phyloP scores from a whole-genome alignment of 2,329 filamentous ascomycete species.

The Fusarium pseudograminearum region DNA sequence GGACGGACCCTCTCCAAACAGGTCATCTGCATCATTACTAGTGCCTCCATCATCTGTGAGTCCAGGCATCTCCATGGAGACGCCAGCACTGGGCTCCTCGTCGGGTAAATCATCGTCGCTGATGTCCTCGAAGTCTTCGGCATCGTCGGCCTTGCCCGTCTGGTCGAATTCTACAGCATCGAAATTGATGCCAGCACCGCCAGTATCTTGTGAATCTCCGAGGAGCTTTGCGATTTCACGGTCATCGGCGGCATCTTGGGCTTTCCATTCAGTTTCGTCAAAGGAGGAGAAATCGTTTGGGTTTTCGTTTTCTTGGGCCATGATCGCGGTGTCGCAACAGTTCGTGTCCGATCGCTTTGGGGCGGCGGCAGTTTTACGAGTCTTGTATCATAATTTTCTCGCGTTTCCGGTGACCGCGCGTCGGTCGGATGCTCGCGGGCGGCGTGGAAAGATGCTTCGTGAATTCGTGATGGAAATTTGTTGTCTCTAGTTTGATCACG shows the following conservation, averaged over 20 bases:
- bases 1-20: constrained; percentile 74
- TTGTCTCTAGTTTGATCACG: constrained; percentile 43
- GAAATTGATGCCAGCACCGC: constrained; percentile 56
- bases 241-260: constrained; percentile 63
- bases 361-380: constrained; percentile 34
- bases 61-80: constrained; percentile 63
- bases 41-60: constrained; percentile 71
- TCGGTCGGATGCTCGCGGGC: constrained; percentile 4
- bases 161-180: constrained; percentile 67
- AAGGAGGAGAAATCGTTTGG: constrained; percentile 51
- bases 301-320: constrained; percentile 48
- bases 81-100: constrained; percentile 65
- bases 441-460: constrained; percentile 16
- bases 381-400: constrained; percentile 48
- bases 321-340: constrained; percentile 47
- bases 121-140: constrained; percentile 90
- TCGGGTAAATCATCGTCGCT: constrained; percentile 91
- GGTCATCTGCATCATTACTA: constrained; percentile 72
- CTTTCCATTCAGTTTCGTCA: constrained; percentile 54
- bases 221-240: constrained; percentile 60
- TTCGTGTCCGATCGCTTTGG: constrained; percentile 43
- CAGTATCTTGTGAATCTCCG: constrained; percentile 56
- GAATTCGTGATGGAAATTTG: constrained; percentile 7
- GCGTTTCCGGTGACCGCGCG: constrained; percentile 8
- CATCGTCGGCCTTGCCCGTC: constrained; percentile 89